A percentile compares a stretch with the other conserved stretches of the same genome.
Conservation (phyloP, 2,329 filamentous ascomycete species). For the Calycina herbarum region DNA sequence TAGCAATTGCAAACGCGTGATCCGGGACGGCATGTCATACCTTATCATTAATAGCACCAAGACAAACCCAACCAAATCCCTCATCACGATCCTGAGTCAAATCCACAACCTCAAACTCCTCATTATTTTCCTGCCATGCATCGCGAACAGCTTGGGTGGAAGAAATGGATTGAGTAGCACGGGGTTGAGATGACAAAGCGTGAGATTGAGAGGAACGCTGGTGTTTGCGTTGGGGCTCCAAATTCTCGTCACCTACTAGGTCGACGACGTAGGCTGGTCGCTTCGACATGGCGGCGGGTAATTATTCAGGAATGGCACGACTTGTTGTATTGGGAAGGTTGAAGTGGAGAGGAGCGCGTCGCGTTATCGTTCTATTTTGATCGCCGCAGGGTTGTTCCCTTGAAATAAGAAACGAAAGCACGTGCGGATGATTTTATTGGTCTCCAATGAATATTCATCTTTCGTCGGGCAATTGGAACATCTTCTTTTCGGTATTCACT, state of each 20-base stretch:
- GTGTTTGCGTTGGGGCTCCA: constrained; percentile 30
- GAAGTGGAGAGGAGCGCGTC: constrained; percentile 2
- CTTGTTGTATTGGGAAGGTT: not conserved
- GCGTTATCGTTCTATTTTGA: not conserved
- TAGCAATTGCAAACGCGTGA: not conserved
- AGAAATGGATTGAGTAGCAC: constrained; percentile 20
- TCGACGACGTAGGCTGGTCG: constrained; percentile 43
- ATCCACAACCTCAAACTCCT: constrained; percentile 35
- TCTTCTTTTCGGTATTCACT: not conserved
- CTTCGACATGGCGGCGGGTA: constrained; percentile 33
- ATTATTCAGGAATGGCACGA: not conserved
- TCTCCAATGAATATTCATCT: no score
- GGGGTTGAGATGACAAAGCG: constrained; percentile 26
- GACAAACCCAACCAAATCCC: constrained; percentile 32
- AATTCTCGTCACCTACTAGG: constrained; percentile 40
- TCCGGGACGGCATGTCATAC: not conserved
- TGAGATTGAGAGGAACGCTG: constrained; percentile 19
- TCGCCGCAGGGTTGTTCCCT: not conserved
- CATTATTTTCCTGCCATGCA: constrained; percentile 24
- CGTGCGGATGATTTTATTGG: not conserved
- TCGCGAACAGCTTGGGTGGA: constrained; percentile 16
- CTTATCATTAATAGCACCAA: constrained; percentile 43
- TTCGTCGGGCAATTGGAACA: no score
- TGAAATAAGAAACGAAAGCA: not conserved
- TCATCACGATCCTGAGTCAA: constrained; percentile 36